A percentile compares a stretch with the other conserved stretches of the same genome.
These are phyloP conservation scores for Dipteronia sinensis DNA, from an alignment of 345 rosid genomes.

Conservation along the genomic window DNA sequence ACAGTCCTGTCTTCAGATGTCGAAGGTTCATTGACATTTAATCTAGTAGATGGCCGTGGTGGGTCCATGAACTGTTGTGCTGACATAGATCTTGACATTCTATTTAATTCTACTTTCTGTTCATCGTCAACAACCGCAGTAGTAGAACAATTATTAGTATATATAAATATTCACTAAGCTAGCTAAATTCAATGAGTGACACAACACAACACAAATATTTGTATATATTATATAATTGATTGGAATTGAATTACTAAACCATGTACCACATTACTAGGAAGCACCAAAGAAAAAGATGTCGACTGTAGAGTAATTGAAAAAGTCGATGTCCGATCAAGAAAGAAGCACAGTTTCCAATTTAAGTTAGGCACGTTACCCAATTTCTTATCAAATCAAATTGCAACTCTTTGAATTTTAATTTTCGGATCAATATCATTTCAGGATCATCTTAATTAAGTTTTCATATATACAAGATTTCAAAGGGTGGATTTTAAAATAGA, in stretches of 20 bases:
- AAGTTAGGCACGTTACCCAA: slow-evolving; percentile 38
- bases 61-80: slow-evolving; percentile 42
- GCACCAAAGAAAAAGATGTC: slow-evolving; percentile 1
- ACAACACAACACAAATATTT: too few relatives aligned
- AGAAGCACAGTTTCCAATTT: slow-evolving; percentile 31
- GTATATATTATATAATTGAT: neutral
- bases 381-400: slow-evolving; percentile 3
- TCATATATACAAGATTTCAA: neutral
- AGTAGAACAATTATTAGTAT: too few relatives aligned
- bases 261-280: neutral
- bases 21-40: slow-evolving; percentile 40
- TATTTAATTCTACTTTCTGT: slow-evolving; percentile 36
- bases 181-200: neutral
- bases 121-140: neutral
- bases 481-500: neutral
- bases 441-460: neutral
- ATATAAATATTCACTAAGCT: too few relatives aligned
- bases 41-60: slow-evolving; percentile 36
- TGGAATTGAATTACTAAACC: neutral
- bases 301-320: slow-evolving; percentile 5
- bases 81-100: slow-evolving; percentile 22
- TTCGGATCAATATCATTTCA: neutral
- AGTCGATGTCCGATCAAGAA: slow-evolving; percentile 16
- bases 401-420: neutral
- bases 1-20: slow-evolving; percentile 33